Base-by-base conservation (phyloP, 148 eudicot species). In the Camellia lanceoleosa region DNA sequence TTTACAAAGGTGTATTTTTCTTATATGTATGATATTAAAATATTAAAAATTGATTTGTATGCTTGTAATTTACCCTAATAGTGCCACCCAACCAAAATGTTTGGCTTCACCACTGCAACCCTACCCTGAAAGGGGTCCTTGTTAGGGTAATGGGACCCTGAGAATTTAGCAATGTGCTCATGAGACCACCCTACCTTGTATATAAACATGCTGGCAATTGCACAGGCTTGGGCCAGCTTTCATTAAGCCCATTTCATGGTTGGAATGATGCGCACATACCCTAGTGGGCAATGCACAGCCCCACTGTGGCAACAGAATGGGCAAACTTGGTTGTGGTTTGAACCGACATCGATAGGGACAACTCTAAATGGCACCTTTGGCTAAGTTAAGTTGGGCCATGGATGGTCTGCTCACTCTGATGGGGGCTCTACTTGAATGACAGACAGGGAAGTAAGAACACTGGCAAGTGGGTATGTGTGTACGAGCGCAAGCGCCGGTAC, bases 141-240 rank as follows among this genome's bases (percentile, higher is more conserved):
- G 70, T 66, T 30, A 20, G 18, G 70, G 15, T 14, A 66, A 66
- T 66, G 70, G 14, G n/a, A 13, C 70, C 20, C 65, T 13, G 49
- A 51, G 65, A 65, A 51, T 55, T 75, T 60, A n/a, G 13, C 19
- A 65, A 56, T 63, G 79, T 76, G 16, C 72, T 65, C 65, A 11
- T 51, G 79, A 65, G 79, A 77, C 76, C 76, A 65, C 79, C 79
- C 79, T 61, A 65, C 72, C 42, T 77, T 47, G 70, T n/a, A 15
- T 2, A 10, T 2, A 10, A 14, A 13, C 7, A 49, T 49, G 20
- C 18, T 7, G 5, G 11, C 16, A 4, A 30, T 30, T 30, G 38
- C 38, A 30, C 38, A 9, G 43, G 23, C 68, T 19, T 23, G 41
- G 68, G 3, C 5, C 10, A 64, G 69, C 69, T 67, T 67, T 67